phyloP scores from a whole-genome alignment of 257 asterid species.

The Vinca minor region DNA sequence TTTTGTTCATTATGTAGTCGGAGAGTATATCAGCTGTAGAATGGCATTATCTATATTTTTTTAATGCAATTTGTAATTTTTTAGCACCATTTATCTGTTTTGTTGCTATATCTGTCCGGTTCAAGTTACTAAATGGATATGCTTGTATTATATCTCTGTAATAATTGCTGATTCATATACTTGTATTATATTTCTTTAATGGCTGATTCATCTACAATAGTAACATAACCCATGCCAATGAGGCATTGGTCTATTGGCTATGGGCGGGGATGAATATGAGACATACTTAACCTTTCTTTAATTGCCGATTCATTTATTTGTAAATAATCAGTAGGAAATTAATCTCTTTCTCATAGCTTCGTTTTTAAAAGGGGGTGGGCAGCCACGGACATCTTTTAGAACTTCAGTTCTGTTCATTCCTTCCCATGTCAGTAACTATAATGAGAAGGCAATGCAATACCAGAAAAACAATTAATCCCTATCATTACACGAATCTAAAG shows the following conservation, averaged over 20 bases:
- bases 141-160: background rate
- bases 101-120: background rate
- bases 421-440: background rate
- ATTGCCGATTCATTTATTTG: no score
- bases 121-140: background rate
- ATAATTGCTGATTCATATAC: no score
- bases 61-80: background rate
- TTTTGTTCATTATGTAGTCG: background rate
- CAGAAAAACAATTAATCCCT: background rate
- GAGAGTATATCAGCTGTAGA: background rate
- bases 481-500: background rate
- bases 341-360: background rate
- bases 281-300: no score
- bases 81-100: background rate
- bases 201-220: no score
- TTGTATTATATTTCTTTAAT: no score
- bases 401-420: background rate
- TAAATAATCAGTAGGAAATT: no score
- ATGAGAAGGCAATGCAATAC: background rate
- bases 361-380: no score
- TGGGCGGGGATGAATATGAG: no score
- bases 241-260: no score
- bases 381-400: background rate
- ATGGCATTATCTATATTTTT: background rate
- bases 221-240: no score